These are phyloP conservation scores for Candida vaughaniae DNA, from an alignment of 805 yeast genomes.

Conservation along the genomic window DNA sequence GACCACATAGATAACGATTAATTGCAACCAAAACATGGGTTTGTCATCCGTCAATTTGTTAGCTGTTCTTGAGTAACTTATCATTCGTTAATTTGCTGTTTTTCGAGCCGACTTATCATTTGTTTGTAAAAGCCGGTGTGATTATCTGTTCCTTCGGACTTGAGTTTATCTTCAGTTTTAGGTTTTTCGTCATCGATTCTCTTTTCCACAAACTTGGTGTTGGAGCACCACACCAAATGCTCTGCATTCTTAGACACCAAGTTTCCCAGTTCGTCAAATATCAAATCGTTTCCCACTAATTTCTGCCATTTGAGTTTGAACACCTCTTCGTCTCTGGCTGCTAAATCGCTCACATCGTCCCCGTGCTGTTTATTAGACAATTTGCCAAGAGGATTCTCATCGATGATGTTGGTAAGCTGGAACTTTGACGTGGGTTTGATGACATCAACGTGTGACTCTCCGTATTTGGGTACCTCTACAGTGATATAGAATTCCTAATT, in stretches of 20 bases:
- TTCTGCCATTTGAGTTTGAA: constrained; percentile 77
- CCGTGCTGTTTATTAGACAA: constrained; percentile 31
- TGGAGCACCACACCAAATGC: constrained; percentile 32
- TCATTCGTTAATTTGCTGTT: no score
- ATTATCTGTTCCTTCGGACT: constrained; percentile 9
- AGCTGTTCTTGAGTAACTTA: no score
- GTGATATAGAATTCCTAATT: constrained; percentile 33
- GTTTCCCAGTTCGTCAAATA: constrained; percentile 44
- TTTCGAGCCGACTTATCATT: no score
- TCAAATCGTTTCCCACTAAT: constrained; percentile 70
- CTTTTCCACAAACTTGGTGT: constrained; percentile 22
- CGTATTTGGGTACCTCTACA: constrained; percentile 29
- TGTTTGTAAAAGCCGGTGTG: constrained; percentile 12
- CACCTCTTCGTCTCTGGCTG: constrained; percentile 44
- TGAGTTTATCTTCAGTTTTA: constrained; percentile 13
- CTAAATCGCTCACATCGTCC: constrained; percentile 24
- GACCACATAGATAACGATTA: no score
- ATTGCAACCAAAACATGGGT: no score
- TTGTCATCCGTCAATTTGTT: no score
- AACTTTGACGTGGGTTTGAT: constrained; percentile 42
- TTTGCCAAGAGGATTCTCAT: constrained; percentile 35
- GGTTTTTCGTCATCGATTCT: constrained; percentile 17
- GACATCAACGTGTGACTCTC: constrained; percentile 13
- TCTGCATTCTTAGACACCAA: constrained; percentile 39
- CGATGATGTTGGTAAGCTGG: constrained; percentile 35